Percentiles rank a stretch among this genome's conserved stretches.
Conservation (phyloP, 2,329 filamentous ascomycete species). For the Coniosporium tulheliwenetii region DNA sequence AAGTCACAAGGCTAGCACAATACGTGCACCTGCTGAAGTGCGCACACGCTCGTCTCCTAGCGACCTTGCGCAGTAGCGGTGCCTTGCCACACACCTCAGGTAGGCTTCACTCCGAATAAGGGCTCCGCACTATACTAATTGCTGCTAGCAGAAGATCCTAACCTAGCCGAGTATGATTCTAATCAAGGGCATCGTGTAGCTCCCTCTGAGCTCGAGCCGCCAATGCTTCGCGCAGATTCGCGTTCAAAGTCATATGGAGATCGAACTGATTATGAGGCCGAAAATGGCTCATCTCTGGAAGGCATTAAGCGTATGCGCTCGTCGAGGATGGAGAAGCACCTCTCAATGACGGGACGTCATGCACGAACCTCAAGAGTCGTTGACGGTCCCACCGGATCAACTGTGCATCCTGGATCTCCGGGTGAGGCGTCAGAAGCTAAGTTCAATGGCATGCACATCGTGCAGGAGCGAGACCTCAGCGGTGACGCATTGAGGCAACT, state of each 20-base stretch:
- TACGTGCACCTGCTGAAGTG: constrained; percentile 89
- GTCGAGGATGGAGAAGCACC: constrained; percentile 81
- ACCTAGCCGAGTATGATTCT: constrained; percentile 49
- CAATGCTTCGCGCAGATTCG: constrained; percentile 46
- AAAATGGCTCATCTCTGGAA: constrained; percentile 62
- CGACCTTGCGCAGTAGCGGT: constrained; percentile 71
- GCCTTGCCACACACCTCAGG: constrained; percentile 58
- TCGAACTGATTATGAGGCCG: constrained; percentile 38
- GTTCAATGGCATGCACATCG: constrained; percentile 54
- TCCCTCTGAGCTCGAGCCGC: constrained; percentile 29
- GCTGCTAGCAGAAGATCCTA: constrained; percentile 45
- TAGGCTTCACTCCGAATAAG: constrained; percentile 17
- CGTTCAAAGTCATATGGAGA: constrained; percentile 62
- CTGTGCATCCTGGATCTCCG: constrained; percentile 54
- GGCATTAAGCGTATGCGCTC: constrained; percentile 86
- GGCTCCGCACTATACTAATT: too few relatives aligned
- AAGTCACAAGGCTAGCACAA: constrained; percentile 76
- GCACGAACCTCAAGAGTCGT: constrained; percentile 85
- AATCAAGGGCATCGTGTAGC: constrained; percentile 45
- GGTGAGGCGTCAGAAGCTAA: constrained; percentile 40
- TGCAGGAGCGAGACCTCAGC: constrained; percentile 59
- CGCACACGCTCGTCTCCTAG: constrained; percentile 73
- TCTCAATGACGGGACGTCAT: constrained; percentile 85
- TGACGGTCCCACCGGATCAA: constrained; percentile 62
- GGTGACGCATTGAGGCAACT: constrained; percentile 54